Evolutionary conservation across 2,329 filamentous ascomycete genomes (phyloP).

Genomic region (Epichloe festucae): DNA sequence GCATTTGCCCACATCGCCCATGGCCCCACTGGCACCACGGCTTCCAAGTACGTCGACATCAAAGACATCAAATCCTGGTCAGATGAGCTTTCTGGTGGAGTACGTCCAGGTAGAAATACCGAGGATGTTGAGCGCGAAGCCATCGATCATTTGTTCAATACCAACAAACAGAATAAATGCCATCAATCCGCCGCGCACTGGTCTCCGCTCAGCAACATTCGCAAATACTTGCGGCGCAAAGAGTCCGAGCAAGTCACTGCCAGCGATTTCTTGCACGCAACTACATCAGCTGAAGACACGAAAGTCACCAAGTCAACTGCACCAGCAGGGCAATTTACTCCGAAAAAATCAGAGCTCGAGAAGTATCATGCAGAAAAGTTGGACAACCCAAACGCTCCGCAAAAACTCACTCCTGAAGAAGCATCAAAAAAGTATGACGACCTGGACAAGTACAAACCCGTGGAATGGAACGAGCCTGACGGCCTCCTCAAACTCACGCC

Average conservation of each 20-base stretch:
- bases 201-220: constrained; percentile 18
- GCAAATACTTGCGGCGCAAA: constrained; percentile 17
- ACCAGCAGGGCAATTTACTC: constrained; percentile 28
- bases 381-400: constrained; percentile 16
- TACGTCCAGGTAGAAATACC: constrained; percentile 27
- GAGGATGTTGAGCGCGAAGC: constrained; percentile 32
- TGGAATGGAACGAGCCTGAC: constrained; percentile 18
- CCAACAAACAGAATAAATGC: constrained; percentile 9
- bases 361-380: constrained; percentile 19
- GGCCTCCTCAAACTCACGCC: constrained; percentile 16
- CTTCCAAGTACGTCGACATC: constrained; percentile 22
- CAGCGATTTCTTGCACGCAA: constrained; percentile 14
- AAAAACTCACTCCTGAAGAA: constrained; percentile 17
- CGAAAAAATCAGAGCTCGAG: constrained; percentile 15
- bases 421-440: constrained; percentile 28
- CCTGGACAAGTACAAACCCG: constrained; percentile 25
- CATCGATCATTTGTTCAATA: constrained; percentile 30
- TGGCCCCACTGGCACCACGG: constrained; percentile 20
- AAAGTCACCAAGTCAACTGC: constrained; percentile 25
- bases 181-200: constrained; percentile 10
- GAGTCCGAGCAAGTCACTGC: constrained; percentile 11
- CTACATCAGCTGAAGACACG: constrained; percentile 9
- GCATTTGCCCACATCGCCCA: constrained; percentile 23
- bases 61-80: constrained; percentile 23
- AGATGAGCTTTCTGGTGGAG: constrained; percentile 23